Evolutionary conservation across 306 rosid species (phyloP).

Genomic region (Ceratonia siliqua): DNA sequence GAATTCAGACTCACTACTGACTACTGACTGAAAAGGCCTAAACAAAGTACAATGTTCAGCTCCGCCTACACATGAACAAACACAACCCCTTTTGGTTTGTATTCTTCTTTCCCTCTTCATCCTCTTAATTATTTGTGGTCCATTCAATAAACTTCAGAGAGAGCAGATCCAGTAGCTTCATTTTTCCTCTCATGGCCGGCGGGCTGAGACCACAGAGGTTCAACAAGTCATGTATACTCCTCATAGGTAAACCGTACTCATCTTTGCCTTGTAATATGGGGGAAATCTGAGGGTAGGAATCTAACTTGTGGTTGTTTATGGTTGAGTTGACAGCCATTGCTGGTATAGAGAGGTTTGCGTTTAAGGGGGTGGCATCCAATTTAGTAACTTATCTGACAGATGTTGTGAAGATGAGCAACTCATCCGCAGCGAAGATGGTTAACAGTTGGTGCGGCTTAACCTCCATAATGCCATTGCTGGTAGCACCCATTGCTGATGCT

Average conservation of each 20-base stretch:
- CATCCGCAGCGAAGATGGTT: constrained; percentile 90
- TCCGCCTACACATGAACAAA: constrained; percentile 22
- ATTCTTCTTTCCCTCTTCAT: constrained; percentile 27
- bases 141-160: background rate
- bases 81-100: constrained; percentile 18
- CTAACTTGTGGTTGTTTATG: no score
- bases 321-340: constrained; percentile 54
- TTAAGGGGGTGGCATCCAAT: constrained; percentile 92
- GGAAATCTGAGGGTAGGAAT: no score
- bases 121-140: constrained; percentile 8
- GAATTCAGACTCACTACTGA: background rate
- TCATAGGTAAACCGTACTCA: constrained; percentile 57
- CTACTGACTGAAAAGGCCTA: constrained; percentile 13
- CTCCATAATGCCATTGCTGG: constrained; percentile 77
- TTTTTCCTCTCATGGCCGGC: constrained; percentile 48
- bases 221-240: constrained; percentile 77
- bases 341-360: constrained; percentile 95
- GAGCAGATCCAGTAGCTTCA: constrained; percentile 12
- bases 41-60: background rate
- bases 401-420: constrained; percentile 78
- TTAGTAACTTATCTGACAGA: constrained; percentile 85
- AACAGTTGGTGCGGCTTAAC: constrained; percentile 91
- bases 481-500: constrained; percentile 85
- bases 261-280: no score
- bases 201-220: constrained; percentile 45